Conservation (phyloP, 192 early-diverging fungal genomes). For the Radiomyces spectabilis region DNA sequence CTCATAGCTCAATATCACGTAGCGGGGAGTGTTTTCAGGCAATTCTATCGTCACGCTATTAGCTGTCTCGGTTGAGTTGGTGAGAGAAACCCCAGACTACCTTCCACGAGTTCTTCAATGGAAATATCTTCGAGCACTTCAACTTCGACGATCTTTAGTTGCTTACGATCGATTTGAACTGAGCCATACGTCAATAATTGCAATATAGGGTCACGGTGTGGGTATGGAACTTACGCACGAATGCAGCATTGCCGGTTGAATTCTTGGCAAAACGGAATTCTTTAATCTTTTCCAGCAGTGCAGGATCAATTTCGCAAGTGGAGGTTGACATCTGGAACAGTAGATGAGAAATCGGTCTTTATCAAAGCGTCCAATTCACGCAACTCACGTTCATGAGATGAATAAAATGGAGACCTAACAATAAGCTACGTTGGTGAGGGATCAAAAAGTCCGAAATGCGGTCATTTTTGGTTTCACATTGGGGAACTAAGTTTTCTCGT, state of each 20-base stretch:
- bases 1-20: conserved; percentile 50
- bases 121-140: conserved; percentile 32
- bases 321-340: too few species aligned
- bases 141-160: conserved; percentile 43
- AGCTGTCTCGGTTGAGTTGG: too few species aligned
- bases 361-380: too few species aligned
- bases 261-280: conserved; percentile 46
- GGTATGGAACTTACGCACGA: conserved; percentile 39
- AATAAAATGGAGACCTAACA: too few species aligned
- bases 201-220: too few species aligned
- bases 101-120: conserved; percentile 51
- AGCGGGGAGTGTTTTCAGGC: conserved; percentile 61
- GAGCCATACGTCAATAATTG: neutral
- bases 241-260: conserved; percentile 40
- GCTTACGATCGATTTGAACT: conserved; percentile 49
- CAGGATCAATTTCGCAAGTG: conserved; percentile 45
- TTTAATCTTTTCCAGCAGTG: conserved; percentile 35
- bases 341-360: too few species aligned
- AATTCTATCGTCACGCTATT: conserved; percentile 35
- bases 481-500: too few species aligned
- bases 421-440: too few species aligned
- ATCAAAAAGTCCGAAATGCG: too few species aligned
- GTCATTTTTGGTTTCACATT: too few species aligned
- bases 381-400: too few species aligned
- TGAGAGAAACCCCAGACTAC: too few species aligned